Conservation (phyloP, 768 basidiomycete species). For the Leccinum variicolor region DNA sequence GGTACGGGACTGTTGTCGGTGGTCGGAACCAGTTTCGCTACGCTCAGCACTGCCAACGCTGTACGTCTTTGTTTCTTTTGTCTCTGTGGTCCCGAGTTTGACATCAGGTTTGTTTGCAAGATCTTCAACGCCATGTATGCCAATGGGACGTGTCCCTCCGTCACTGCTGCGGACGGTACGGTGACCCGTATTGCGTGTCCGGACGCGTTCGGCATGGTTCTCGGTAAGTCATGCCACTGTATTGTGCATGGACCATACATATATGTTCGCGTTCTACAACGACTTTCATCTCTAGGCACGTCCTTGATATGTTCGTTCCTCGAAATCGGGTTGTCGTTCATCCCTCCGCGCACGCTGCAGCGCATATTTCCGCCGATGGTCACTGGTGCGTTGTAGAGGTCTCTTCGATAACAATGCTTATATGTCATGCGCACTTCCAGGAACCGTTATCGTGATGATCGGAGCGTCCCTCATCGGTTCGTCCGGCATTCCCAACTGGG, state of each 20-base stretch:
- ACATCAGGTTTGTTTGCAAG: constrained; percentile 28
- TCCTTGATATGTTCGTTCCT: constrained; percentile 75
- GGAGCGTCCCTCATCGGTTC: constrained; percentile 73
- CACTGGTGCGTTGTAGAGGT: constrained; percentile 45
- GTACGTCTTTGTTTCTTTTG: constrained; percentile 29
- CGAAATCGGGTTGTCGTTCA: constrained; percentile 76
- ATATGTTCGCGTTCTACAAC: background rate
- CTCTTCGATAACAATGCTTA: too few relatives aligned
- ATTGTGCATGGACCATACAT: background rate
- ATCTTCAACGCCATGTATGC: constrained; percentile 76
- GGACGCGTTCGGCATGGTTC: constrained; percentile 75
- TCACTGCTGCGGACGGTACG: constrained; percentile 54
- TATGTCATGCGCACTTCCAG: constrained; percentile 28
- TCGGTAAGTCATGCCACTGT: constrained; percentile 42
- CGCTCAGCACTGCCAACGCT: constrained; percentile 68
- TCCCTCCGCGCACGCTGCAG: constrained; percentile 59
- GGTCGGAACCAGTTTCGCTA: constrained; percentile 79
- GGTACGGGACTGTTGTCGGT: constrained; percentile 82
- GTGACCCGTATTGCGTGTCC: constrained; percentile 62
- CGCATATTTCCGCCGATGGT: constrained; percentile 78
- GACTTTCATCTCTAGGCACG: constrained; percentile 56
- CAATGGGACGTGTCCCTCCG: constrained; percentile 72
- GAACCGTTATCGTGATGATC: constrained; percentile 78
- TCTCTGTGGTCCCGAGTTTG: background rate
- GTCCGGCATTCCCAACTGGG: constrained; percentile 80